A percentile compares a stretch with the other conserved stretches of the same genome.
phyloP scores from a whole-genome alignment of 1,284 basidiomycete species.

The Schizophyllum amplum region DNA sequence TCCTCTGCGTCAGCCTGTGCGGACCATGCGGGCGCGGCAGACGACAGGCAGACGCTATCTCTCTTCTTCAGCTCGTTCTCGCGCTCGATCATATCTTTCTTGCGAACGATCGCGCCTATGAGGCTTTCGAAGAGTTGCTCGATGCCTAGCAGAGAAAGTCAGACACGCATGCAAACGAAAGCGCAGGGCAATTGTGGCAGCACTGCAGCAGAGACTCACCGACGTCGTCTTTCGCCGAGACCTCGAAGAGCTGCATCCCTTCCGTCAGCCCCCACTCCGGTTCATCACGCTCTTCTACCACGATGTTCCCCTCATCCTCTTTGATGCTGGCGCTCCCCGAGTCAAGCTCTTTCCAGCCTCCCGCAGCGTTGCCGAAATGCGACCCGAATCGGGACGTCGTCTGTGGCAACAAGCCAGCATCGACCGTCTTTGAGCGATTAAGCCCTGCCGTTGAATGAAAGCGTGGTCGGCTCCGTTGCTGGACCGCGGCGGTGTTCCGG shows the following conservation, averaged over 20 bases:
- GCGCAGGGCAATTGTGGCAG: constrained; percentile 9
- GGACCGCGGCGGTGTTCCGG: not conserved
- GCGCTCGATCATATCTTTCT: constrained; percentile 68
- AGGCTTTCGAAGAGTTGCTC: constrained; percentile 67
- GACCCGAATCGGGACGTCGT: constrained; percentile 50
- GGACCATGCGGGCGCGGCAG: constrained; percentile 61
- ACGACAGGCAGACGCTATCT: constrained; percentile 70
- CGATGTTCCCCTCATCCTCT: constrained; percentile 48
- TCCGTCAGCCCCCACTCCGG: constrained; percentile 70
- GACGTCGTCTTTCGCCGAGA: constrained; percentile 75
- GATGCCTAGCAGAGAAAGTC: constrained; percentile 45
- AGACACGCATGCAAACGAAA: constrained; percentile 7
- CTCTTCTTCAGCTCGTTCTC: constrained; percentile 72
- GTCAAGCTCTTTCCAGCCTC: constrained; percentile 49
- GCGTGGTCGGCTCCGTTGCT: not conserved
- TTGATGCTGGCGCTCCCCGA: constrained; percentile 57
- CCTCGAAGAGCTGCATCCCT: constrained; percentile 79
- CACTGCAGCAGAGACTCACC: constrained; percentile 45
- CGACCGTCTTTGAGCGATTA: constrained; percentile 36
- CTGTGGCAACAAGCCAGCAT: constrained; percentile 16
- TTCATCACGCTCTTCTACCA: constrained; percentile 36
- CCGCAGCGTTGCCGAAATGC: constrained; percentile 38
- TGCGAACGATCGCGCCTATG: constrained; percentile 67
- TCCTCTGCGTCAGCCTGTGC: constrained; percentile 76
- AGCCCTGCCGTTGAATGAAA: constrained; percentile 11